Conservation (phyloP, 805 yeast genomes). For the Metschnikowia corniflorae region DNA sequence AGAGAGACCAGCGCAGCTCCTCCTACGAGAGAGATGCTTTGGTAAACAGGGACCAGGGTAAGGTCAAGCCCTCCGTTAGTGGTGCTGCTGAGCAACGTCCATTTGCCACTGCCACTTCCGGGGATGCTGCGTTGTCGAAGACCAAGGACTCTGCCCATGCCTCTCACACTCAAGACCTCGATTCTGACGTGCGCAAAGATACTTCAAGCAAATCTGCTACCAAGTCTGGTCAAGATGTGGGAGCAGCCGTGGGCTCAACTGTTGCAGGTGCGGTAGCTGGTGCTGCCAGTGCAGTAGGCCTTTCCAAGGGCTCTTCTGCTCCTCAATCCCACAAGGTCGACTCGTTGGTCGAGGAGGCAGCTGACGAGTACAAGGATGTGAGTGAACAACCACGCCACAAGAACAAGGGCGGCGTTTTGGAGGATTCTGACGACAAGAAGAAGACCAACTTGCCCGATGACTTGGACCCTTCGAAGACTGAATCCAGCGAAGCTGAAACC, state of each 20-base stretch:
- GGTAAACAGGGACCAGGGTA: not conserved
- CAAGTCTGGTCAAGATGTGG: not conserved
- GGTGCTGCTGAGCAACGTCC: slow-evolving; percentile 1
- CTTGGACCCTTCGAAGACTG: slow-evolving; percentile 4
- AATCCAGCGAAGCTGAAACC: slow-evolving; percentile 3
- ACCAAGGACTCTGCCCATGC: slow-evolving; percentile 1
- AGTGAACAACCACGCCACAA: slow-evolving; percentile 10
- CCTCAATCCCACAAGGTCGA: slow-evolving; percentile 13
- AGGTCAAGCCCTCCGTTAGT: not conserved
- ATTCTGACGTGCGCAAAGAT: too few relatives aligned
- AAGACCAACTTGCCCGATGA: slow-evolving; percentile 4
- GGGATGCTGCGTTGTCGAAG: not conserved
- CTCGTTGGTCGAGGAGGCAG: slow-evolving; percentile 22
- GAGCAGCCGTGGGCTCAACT: slow-evolving; percentile 7
- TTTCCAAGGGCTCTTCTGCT: not conserved
- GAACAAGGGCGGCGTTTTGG: slow-evolving; percentile 10
- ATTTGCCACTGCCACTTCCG: not conserved
- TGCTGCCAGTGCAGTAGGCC: slow-evolving; percentile 21
- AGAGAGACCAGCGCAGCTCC: not conserved
- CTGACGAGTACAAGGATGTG: slow-evolving; percentile 9
- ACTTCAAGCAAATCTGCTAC: not conserved
- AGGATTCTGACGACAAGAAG: slow-evolving; percentile 1
- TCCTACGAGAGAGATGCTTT: not conserved
- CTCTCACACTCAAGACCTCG: not conserved
- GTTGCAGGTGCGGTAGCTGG: slow-evolving; percentile 20